These are phyloP conservation scores for Citeromyces nyonsensis DNA, from an alignment of 805 yeast genomes.

Conservation along the genomic window DNA sequence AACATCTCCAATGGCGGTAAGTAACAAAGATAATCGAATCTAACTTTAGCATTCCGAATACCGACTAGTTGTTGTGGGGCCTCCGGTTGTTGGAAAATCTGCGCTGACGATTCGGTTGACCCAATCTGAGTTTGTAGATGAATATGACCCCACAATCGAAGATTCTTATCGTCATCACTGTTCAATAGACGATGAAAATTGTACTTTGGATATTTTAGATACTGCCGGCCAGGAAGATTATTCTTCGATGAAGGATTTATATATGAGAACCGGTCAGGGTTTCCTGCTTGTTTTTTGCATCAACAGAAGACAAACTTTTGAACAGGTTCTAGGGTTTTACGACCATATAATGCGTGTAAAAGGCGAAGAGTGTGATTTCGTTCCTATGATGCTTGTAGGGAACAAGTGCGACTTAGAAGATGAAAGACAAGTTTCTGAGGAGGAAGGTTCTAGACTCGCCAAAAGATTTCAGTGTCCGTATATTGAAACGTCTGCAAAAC, in stretches of 20 bases:
- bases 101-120: slow-evolving; percentile 92
- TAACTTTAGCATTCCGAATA: slow-evolving; percentile 34
- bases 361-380: slow-evolving; percentile 35
- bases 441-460: slow-evolving; percentile 50
- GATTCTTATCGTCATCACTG: slow-evolving; percentile 83
- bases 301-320: slow-evolving; percentile 73
- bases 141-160: slow-evolving; percentile 96
- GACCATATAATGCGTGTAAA: slow-evolving; percentile 26
- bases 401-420: slow-evolving; percentile 55
- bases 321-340: slow-evolving; percentile 64
- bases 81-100: slow-evolving; percentile 97
- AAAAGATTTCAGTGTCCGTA: slow-evolving; percentile 54
- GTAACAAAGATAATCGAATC: no score
- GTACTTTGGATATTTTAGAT: slow-evolving; percentile 77
- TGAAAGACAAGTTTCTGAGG: slow-evolving; percentile 46
- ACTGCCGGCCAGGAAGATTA: slow-evolving; percentile 98
- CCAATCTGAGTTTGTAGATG: slow-evolving; percentile 91
- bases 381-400: slow-evolving; percentile 70
- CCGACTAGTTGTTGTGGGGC: slow-evolving; percentile 92
- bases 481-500: slow-evolving; percentile 88
- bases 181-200: slow-evolving; percentile 64
- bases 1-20: no score
- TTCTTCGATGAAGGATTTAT: slow-evolving; percentile 85
- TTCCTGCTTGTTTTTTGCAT: slow-evolving; percentile 80
- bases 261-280: slow-evolving; percentile 94